Conservation (phyloP, 148 eudicot genomes). For the Rhododendron simsii region DNA sequence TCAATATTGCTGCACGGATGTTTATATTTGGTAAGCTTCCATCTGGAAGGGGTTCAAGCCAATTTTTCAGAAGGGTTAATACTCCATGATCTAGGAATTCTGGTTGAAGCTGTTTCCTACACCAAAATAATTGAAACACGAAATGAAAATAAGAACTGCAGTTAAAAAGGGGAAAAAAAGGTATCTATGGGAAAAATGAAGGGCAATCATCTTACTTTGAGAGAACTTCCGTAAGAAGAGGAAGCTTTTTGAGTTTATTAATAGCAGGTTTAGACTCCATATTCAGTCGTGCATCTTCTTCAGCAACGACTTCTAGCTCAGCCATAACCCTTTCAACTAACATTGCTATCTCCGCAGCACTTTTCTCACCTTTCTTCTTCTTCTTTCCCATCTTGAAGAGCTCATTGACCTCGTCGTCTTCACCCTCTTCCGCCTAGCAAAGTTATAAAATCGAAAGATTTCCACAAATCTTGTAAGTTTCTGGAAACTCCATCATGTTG, state of each 20-base stretch:
- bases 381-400: slow-evolving; percentile 81
- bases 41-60: slow-evolving; percentile 99
- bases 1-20: slow-evolving; percentile 81
- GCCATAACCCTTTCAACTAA: slow-evolving; percentile 93
- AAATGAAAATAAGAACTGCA: neutral
- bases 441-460: neutral
- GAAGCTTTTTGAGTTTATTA: slow-evolving; percentile 82
- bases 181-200: neutral
- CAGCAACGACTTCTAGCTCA: slow-evolving; percentile 91
- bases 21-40: slow-evolving; percentile 97
- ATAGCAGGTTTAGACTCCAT: slow-evolving; percentile 80
- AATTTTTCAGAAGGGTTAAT: slow-evolving; percentile 70
- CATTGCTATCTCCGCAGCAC: slow-evolving; percentile 83
- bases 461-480: neutral
- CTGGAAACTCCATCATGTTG: slow-evolving; percentile 4
- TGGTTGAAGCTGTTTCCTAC: slow-evolving; percentile 90
- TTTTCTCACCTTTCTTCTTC: slow-evolving; percentile 86
- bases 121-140: slow-evolving; percentile 13
- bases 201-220: slow-evolving; percentile 55
- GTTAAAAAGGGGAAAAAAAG: neutral
- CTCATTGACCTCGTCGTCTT: slow-evolving; percentile 69
- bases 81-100: slow-evolving; percentile 97
- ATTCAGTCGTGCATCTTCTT: slow-evolving; percentile 83
- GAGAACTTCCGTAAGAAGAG: slow-evolving; percentile 83
- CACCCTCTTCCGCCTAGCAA: slow-evolving; percentile 80